These are phyloP conservation scores for Anethum foeniculum DNA, from an alignment of 140 eudicot species.

Conservation along the genomic window DNA sequence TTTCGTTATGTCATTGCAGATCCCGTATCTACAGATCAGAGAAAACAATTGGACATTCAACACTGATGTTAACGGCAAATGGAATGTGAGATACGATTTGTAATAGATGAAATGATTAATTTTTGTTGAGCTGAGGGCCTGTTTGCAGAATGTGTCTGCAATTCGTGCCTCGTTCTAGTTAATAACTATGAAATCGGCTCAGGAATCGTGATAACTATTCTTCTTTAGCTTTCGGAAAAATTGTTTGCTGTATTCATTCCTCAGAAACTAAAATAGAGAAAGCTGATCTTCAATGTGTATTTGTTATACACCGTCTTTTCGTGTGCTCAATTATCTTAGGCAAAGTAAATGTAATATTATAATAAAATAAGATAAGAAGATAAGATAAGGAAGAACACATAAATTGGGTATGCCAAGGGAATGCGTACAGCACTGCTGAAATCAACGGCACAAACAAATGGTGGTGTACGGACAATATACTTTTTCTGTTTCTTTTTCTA, in stretches of 20 bases:
- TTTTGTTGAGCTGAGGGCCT: background rate
- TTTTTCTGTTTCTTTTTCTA: too few relatives aligned
- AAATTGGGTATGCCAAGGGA: too few relatives aligned
- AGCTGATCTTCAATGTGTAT: background rate
- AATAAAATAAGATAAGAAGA: too few relatives aligned
- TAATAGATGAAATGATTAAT: constrained; percentile 22
- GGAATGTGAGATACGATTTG: constrained; percentile 89
- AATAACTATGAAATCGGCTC: constrained; percentile 10
- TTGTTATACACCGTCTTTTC: background rate
- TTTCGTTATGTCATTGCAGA: constrained; percentile 29
- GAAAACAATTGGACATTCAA: constrained; percentile 93
- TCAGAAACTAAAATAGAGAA: background rate
- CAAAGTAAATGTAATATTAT: too few relatives aligned
- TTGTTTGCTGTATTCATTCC: background rate
- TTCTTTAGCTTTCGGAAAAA: background rate
- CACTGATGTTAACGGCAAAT: constrained; percentile 58
- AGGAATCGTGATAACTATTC: background rate
- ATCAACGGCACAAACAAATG: background rate
- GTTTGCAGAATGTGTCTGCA: background rate
- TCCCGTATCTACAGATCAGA: constrained; percentile 69
- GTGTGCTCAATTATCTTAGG: background rate
- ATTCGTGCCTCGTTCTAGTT: background rate
- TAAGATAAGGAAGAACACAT: too few relatives aligned
- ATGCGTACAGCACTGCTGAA: background rate
- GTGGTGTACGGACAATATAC: too few relatives aligned